Conservation (phyloP, 345 rosid genomes). For the Citropsis articulata region DNA sequence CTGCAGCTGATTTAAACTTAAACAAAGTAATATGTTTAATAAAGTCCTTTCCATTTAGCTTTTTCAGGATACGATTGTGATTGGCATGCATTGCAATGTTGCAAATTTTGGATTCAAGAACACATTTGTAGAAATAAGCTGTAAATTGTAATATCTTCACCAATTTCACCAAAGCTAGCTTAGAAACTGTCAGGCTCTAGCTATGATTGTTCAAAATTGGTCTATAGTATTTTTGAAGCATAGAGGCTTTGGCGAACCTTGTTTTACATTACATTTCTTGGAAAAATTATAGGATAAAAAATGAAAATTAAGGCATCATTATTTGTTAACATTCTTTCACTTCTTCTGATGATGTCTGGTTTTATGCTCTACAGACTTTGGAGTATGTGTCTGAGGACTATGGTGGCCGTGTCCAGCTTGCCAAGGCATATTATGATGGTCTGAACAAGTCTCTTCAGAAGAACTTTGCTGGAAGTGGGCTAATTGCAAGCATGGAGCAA, state of each 20-base stretch:
- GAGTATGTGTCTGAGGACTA: slow-evolving; percentile 12
- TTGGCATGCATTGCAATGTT: no score
- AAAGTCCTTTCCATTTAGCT: no score
- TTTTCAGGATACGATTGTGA: no score
- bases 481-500: slow-evolving; percentile 24
- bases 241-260: neutral
- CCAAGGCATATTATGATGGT: slow-evolving; percentile 16
- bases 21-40: neutral
- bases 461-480: slow-evolving; percentile 16
- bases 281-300: neutral
- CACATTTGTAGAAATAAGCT: no score
- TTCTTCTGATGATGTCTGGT: neutral
- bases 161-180: neutral
- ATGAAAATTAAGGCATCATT: neutral
- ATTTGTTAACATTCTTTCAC: neutral
- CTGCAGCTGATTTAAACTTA: neutral
- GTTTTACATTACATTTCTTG: neutral
- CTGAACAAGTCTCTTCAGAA: slow-evolving; percentile 11
- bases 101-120: no score
- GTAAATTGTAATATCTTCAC: no score
- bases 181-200: neutral
- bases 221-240: neutral
- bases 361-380: slow-evolving; percentile 1
- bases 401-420: slow-evolving; percentile 21
- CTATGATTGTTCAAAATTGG: neutral